Conservation (phyloP, 305 asterid species). For the Striga hermonthica region DNA sequence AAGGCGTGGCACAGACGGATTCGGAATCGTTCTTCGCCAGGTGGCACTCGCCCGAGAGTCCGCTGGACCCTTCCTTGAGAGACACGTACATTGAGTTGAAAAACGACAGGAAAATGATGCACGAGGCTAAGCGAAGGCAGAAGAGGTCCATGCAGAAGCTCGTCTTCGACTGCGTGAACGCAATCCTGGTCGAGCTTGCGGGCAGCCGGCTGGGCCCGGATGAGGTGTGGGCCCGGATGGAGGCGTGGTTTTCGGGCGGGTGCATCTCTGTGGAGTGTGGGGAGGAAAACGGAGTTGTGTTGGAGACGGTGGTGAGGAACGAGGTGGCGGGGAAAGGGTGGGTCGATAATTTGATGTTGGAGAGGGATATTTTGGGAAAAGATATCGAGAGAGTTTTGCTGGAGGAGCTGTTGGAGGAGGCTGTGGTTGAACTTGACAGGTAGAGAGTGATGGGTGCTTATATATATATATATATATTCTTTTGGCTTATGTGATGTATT, state of each 20-base stretch:
- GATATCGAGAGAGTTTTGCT: slow-evolving; percentile 69
- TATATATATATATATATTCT: slow-evolving; percentile 29
- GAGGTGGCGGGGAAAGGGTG: slow-evolving; percentile 78
- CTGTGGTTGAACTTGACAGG: slow-evolving; percentile 61
- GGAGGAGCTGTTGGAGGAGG: slow-evolving; percentile 67
- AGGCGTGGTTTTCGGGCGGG: slow-evolving; percentile 51
- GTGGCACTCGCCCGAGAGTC: slow-evolving; percentile 82
- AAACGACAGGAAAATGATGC: slow-evolving; percentile 44
- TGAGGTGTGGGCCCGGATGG: slow-evolving; percentile 65
- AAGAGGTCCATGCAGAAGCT: slow-evolving; percentile 72
- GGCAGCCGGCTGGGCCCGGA: slow-evolving; percentile 51
- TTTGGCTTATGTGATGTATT: slow-evolving; percentile 33
- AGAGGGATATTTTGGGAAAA: slow-evolving; percentile 53
- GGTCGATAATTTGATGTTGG: slow-evolving; percentile 54
- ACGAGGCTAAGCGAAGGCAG: slow-evolving; percentile 62
- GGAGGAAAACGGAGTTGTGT: slow-evolving; percentile 49
- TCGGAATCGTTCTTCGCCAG: slow-evolving; percentile 43
- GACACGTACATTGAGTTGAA: slow-evolving; percentile 53
- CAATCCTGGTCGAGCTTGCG: slow-evolving; percentile 55
- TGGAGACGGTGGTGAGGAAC: slow-evolving; percentile 62
- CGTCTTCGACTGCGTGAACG: slow-evolving; percentile 76
- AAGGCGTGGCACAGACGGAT: slow-evolving; percentile 38
- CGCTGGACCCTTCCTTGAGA: slow-evolving; percentile 71
- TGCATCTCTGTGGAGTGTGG: slow-evolving; percentile 41
- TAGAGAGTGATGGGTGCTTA: slow-evolving; percentile 35